phyloP scores from a whole-genome alignment of 208 protist genomes.

The Acanthamoeba pearcei region DNA sequence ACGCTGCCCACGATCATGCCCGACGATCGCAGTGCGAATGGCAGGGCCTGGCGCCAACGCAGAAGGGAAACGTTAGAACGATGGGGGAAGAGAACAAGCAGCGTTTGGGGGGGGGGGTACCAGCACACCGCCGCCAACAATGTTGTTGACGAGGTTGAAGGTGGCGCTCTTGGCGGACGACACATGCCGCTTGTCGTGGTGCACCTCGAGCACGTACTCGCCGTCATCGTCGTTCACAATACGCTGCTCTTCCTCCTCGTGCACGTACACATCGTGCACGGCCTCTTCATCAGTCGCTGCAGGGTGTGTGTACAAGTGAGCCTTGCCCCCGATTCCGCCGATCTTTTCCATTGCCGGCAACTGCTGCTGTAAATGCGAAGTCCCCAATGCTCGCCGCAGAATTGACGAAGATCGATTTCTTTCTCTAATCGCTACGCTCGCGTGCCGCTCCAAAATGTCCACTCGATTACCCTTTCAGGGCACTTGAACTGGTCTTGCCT shows the following conservation, averaged over 20 bases:
- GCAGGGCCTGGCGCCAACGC: neutral
- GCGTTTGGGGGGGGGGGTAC: neutral
- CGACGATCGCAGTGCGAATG: constrained; percentile 24
- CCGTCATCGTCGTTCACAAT: neutral
- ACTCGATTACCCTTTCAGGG: neutral
- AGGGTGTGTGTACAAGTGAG: neutral
- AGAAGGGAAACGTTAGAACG: neutral
- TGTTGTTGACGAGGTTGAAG: constrained; percentile 66
- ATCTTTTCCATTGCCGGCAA: neutral
- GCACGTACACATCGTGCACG: neutral
- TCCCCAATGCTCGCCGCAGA: neutral
- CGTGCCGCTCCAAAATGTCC: neutral
- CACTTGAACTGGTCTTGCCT: no score
- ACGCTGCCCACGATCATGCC: constrained; percentile 37
- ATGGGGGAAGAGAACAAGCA: neutral
- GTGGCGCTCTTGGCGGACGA: constrained; percentile 4
- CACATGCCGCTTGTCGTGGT: neutral
- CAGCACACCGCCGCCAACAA: constrained; percentile 46
- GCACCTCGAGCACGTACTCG: constrained; percentile 42
- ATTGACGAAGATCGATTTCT: neutral
- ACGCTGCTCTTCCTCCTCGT: neutral
- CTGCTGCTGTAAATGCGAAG: no score
- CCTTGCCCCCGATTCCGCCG: neutral
- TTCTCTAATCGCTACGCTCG: neutral
- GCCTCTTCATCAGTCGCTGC: neutral